Percentiles rank a stretch among this genome's conserved stretches.
phyloP scores from a whole-genome alignment of 805 yeast species.

The Candida succiphila region DNA sequence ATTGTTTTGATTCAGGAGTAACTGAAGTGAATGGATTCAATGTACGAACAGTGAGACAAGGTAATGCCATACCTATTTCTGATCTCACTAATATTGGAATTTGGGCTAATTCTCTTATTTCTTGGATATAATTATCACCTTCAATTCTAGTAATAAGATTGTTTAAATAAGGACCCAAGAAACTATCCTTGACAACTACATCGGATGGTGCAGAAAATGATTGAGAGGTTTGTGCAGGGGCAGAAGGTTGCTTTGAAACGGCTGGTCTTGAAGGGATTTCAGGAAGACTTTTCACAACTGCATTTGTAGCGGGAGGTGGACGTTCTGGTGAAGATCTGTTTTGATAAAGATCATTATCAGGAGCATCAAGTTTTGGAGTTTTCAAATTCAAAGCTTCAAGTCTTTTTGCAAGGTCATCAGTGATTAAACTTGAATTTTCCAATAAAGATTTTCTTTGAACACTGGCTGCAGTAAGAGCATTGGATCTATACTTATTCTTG shows the following conservation, averaged over 20 bases:
- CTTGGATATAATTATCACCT: constrained; percentile 62
- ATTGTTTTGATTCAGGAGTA: too few relatives aligned
- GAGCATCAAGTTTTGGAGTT: constrained; percentile 33
- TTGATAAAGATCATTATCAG: constrained; percentile 6
- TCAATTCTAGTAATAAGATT: constrained; percentile 51
- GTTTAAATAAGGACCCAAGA: constrained; percentile 48
- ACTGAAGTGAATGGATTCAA: constrained; percentile 81
- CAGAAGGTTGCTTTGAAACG: constrained; percentile 3
- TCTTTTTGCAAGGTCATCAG: constrained; percentile 36
- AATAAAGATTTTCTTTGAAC: constrained; percentile 31
- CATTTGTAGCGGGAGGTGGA: constrained; percentile 5
- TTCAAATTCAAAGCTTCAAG: constrained; percentile 39
- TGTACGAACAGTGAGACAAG: constrained; percentile 87
- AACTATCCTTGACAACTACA: constrained; percentile 18
- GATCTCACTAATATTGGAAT: constrained; percentile 84
- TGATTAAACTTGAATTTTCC: constrained; percentile 19
- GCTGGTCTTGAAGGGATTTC: constrained; percentile 13
- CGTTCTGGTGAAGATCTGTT: constrained; percentile 3
- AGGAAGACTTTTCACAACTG: constrained; percentile 20
- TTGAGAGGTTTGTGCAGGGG: constrained; percentile 1
- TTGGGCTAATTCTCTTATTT: constrained; percentile 62
- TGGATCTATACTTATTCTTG: constrained; percentile 66
- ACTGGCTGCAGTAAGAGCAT: constrained; percentile 63
- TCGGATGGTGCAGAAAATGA: constrained; percentile 3
- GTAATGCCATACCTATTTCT: constrained; percentile 91